These are phyloP conservation scores for Termitomyces bulborhizus DNA, from an alignment of 768 basidiomycete species.

Conservation along the genomic window DNA sequence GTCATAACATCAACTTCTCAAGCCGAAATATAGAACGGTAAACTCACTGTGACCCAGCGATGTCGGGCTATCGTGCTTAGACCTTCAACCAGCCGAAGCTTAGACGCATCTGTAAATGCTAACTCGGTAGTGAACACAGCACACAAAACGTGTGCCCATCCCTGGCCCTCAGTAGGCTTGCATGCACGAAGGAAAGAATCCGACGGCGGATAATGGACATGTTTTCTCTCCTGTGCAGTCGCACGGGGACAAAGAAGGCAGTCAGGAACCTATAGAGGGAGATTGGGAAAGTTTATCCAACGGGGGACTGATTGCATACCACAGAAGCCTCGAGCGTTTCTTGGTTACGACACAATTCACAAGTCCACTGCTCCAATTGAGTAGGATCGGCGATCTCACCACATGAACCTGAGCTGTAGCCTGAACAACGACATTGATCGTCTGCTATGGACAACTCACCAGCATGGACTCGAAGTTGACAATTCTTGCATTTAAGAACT, in stretches of 20 bases:
- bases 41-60: slow-evolving; percentile 70
- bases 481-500: slow-evolving; percentile 78
- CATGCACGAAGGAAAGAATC: slow-evolving; percentile 68
- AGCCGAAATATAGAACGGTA: neutral
- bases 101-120: slow-evolving; percentile 69
- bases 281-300: slow-evolving; percentile 3
- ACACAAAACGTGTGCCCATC: slow-evolving; percentile 90
- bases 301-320: slow-evolving; percentile 34
- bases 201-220: slow-evolving; percentile 38
- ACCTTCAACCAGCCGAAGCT: slow-evolving; percentile 80
- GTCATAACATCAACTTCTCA: neutral
- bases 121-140: slow-evolving; percentile 84
- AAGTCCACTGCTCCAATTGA: slow-evolving; percentile 70
- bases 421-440: neutral
- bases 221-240: slow-evolving; percentile 43
- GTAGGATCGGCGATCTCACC: slow-evolving; percentile 64
- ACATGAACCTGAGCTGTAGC: slow-evolving; percentile 45
- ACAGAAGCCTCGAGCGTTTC: slow-evolving; percentile 76
- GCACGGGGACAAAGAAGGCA: slow-evolving; percentile 80
- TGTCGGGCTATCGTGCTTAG: slow-evolving; percentile 65
- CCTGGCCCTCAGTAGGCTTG: slow-evolving; percentile 90
- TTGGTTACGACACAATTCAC: slow-evolving; percentile 85
- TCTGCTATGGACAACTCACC: slow-evolving; percentile 36
- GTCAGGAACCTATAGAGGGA: slow-evolving; percentile 58
- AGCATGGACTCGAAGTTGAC: slow-evolving; percentile 74